Evolutionary conservation across 768 basidiomycete species (phyloP).

Genomic region (Tylopilus subfusipes): DNA sequence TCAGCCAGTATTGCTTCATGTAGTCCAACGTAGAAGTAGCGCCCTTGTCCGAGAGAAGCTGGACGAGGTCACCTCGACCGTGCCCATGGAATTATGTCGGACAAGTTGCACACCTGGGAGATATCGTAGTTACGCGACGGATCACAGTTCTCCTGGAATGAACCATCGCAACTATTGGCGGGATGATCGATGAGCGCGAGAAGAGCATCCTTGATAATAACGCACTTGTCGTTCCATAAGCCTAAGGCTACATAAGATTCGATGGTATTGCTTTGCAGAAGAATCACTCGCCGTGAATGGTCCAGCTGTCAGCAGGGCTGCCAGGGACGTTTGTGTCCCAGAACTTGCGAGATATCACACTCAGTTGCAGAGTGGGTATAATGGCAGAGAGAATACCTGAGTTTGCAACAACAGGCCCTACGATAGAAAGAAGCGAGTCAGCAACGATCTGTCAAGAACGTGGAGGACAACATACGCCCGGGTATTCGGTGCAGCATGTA

Average conservation of each 20-base stretch:
- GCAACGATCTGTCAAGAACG: background rate
- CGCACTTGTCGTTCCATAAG: constrained; percentile 64
- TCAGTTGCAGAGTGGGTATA: background rate
- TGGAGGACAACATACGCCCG: constrained; percentile 45
- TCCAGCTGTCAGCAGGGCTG: constrained; percentile 68
- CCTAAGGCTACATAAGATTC: constrained; percentile 34
- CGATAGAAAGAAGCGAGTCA: background rate
- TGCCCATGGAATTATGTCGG: background rate
- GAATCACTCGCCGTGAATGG: constrained; percentile 59
- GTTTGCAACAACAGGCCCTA: constrained; percentile 62
- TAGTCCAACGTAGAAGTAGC: constrained; percentile 55
- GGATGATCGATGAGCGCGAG: background rate
- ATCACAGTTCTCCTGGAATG: constrained; percentile 36
- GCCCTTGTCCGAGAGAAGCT: constrained; percentile 59
- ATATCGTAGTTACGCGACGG: constrained; percentile 46
- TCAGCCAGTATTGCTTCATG: constrained; percentile 63
- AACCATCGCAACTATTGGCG: constrained; percentile 50
- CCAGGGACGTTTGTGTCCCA: constrained; percentile 67
- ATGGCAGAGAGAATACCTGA: constrained; percentile 34
- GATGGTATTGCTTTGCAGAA: background rate
- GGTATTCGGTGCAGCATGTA: constrained; percentile 63
- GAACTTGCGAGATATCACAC: constrained; percentile 43
- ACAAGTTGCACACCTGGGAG: constrained; percentile 29
- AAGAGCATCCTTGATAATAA: background rate
- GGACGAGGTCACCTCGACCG: background rate